Evolutionary conservation across 352 stramenopile genomes (phyloP).

Genomic region (Phytopythium helicoides): DNA sequence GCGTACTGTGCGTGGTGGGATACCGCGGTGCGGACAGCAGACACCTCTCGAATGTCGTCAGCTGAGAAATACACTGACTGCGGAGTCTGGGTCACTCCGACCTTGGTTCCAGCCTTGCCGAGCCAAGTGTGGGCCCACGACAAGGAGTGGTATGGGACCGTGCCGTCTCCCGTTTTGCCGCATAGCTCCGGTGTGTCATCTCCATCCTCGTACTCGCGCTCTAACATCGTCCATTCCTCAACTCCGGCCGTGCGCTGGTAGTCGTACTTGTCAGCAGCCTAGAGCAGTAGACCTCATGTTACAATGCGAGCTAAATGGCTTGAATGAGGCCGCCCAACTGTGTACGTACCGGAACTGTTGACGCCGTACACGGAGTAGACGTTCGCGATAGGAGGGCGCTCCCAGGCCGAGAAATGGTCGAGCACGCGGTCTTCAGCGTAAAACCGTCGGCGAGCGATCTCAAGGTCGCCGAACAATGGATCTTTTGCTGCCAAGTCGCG

Average conservation of each 20-base stretch:
- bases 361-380: slow-evolving; percentile 81
- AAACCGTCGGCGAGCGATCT: slow-evolving; percentile 53
- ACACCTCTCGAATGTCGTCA: slow-evolving; percentile 48
- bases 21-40: slow-evolving; percentile 33
- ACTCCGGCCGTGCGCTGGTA: slow-evolving; percentile 52
- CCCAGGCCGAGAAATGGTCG: slow-evolving; percentile 54
- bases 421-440: slow-evolving; percentile 69
- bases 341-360: slow-evolving; percentile 56
- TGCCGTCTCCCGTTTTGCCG: slow-evolving; percentile 72
- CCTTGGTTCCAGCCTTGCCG: slow-evolving; percentile 29
- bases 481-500: slow-evolving; percentile 64
- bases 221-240: slow-evolving; percentile 63
- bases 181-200: slow-evolving; percentile 33
- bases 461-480: slow-evolving; percentile 62
- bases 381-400: slow-evolving; percentile 62
- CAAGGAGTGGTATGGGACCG: slow-evolving; percentile 76
- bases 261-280: slow-evolving; percentile 75
- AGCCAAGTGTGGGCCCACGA: slow-evolving; percentile 81
- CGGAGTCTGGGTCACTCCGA: slow-evolving; percentile 70
- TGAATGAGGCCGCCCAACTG: neutral
- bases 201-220: slow-evolving; percentile 48
- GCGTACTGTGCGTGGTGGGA: slow-evolving; percentile 66
- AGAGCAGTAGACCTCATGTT: neutral
- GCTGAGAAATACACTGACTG: slow-evolving; percentile 74
- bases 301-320: no score